These are phyloP conservation scores for Podaxis mareebaensis DNA, from an alignment of 768 basidiomycete genomes.

Conservation along the genomic window DNA sequence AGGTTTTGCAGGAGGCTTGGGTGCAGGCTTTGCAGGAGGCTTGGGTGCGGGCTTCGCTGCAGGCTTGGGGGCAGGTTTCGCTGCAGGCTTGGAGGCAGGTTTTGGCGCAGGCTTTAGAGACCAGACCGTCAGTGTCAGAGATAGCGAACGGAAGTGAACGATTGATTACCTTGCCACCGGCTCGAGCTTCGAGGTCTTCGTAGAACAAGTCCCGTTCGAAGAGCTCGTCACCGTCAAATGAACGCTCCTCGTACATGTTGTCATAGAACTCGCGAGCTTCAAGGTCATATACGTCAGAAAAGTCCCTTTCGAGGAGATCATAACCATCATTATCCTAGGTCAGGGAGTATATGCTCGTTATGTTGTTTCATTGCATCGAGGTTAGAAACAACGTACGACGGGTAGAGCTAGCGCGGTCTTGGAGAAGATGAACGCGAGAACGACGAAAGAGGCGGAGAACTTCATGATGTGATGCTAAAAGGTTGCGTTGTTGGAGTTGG, in stretches of 20 bases:
- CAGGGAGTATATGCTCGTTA: background rate
- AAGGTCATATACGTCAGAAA: background rate
- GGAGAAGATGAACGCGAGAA: background rate
- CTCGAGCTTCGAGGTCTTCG: background rate
- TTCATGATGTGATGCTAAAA: background rate
- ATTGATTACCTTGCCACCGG: background rate
- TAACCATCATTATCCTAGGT: background rate
- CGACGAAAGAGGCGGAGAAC: background rate
- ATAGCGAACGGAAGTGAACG: too few relatives aligned
- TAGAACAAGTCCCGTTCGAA: background rate
- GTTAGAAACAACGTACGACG: background rate
- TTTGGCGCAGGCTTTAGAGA: background rate
- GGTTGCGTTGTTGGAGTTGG: background rate
- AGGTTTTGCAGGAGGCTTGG: background rate
- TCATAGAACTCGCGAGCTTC: conserved; percentile 1
- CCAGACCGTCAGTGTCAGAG: background rate
- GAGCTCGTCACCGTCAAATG: background rate
- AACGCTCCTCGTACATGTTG: conserved; percentile 2
- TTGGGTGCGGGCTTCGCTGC: background rate
- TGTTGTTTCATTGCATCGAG: background rate
- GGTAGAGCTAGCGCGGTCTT: conserved; percentile 2
- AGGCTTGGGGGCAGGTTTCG: background rate
- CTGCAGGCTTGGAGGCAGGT: background rate
- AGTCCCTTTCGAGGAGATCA: conserved; percentile 2
- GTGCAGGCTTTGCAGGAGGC: background rate